Conservation (phyloP, 2,329 filamentous ascomycete genomes). For the Fusarium udum region DNA sequence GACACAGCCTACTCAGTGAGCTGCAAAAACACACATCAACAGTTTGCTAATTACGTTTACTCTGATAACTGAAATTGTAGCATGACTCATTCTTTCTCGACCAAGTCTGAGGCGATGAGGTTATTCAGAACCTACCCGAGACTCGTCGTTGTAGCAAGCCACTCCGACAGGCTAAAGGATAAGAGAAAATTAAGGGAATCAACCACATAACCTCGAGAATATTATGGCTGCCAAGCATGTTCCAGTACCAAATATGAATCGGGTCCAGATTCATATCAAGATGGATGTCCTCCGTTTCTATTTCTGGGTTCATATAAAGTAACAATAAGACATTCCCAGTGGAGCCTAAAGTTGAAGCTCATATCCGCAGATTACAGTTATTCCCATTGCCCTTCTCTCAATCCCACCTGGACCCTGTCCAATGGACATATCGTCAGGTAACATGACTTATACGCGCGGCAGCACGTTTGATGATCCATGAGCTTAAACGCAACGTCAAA, state of each 20-base stretch:
- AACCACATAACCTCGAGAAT: too few species aligned
- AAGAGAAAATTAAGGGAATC: rapidly evolving
- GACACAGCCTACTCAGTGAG: neutral
- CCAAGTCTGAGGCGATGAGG: rapidly evolving
- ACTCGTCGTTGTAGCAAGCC: neutral
- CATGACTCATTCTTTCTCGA: rapidly evolving
- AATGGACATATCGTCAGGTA: neutral
- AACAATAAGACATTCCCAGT: rapidly evolving
- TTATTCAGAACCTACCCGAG: neutral
- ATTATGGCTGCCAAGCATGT: rapidly evolving
- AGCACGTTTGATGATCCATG: neutral
- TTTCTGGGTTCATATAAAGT: neutral
- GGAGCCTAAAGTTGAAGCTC: neutral
- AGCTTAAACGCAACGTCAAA: neutral
- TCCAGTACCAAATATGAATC: rapidly evolving
- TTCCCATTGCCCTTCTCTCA: neutral
- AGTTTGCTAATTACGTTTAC: rapidly evolving
- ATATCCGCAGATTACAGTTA: neutral
- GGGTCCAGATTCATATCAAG: rapidly evolving
- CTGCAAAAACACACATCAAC: rapidly evolving
- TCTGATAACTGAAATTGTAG: rapidly evolving
- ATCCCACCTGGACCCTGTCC: neutral
- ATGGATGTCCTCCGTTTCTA: neutral
- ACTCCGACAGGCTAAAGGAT: too few species aligned
- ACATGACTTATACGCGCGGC: neutral